Base-by-base conservation (phyloP, 176 grass and related monocot genomes). In the Oropetium thomaeum region DNA sequence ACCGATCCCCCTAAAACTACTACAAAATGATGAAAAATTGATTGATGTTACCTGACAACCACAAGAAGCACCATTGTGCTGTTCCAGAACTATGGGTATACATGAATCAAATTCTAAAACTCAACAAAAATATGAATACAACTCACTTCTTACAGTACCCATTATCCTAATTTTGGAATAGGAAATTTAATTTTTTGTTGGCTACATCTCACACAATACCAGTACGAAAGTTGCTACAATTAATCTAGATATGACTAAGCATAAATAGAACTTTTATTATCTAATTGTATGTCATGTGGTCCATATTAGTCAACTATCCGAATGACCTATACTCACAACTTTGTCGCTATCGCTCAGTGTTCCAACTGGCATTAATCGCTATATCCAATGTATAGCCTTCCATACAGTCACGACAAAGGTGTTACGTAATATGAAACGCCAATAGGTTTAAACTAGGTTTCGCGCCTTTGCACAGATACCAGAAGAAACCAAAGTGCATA, bases 141-240 rank as follows among this genome's bases (percentile, higher is more conserved):
- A 37, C 29, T 33, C 27, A 44, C 4, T 14, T 35, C 65, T 23
- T 59, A 14, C 8, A 66, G 3, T 27, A 66, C 13, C 37, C 5
- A 75, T 10, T 28, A 45, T 58, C 9, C 8, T 67, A 74, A 12
- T 34, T 67, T 74, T 20, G 14, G 35, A 74, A 35, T 4, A 43
- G 15, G 22, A 15, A 17, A 45, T 37, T 16, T 0, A 41, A 47
- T n/a, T 43, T 82, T 66, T n/a, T 15, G 23, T 42, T 28, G 38
- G 38, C 49, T 66, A 48, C 20, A 83, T 67, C 38, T 58, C 38
- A 64, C 1, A 69, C 32, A 48, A 75, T 67, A n/a, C 49, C 38
- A 9, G 17, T 62, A 55, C 10, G 7, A 0, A 11, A 34, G 42
- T 35, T 67, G 20, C 5, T 68, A 30, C 0, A 4, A 4, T 22